These are phyloP conservation scores for Penicillium waksmanii DNA, from an alignment of 495 filamentous ascomycete genomes.

Conservation along the genomic window DNA sequence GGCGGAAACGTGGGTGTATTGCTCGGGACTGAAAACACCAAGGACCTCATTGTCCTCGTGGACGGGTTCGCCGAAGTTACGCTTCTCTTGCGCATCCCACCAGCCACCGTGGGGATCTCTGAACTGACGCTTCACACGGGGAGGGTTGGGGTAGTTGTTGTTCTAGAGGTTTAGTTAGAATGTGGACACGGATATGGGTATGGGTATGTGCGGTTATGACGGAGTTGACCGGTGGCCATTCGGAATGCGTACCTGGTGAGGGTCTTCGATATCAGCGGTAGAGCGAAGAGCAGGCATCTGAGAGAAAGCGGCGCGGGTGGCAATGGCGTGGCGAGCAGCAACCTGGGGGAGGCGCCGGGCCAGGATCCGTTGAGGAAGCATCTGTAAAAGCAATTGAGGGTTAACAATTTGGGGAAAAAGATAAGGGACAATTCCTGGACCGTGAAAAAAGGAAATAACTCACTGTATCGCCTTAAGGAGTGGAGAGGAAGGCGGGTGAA, in stretches of 20 bases:
- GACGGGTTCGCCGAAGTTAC: constrained; percentile 92
- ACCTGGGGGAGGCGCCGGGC: constrained; percentile 51
- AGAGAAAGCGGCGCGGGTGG: constrained; percentile 57
- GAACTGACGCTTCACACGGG: constrained; percentile 76
- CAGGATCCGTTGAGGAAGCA: constrained; percentile 67
- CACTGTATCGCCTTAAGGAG: constrained; percentile 37
- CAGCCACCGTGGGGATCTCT: constrained; percentile 93
- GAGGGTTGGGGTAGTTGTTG: constrained; percentile 89
- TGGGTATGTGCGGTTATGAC: not conserved
- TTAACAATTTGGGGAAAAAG: constrained; percentile 19
- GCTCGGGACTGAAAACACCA: constrained; percentile 85
- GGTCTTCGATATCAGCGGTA: constrained; percentile 67
- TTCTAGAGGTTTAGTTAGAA: constrained; percentile 61
- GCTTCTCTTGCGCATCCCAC: constrained; percentile 97
- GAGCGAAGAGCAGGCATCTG: constrained; percentile 55
- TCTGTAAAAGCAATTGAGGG: constrained; percentile 47
- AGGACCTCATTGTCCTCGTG: constrained; percentile 98
- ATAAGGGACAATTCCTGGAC: not conserved
- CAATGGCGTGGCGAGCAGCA: constrained; percentile 49
- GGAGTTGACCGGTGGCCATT: not conserved
- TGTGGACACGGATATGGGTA: not conserved
- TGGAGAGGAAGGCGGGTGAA: constrained; percentile 34
- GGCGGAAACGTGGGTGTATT: constrained; percentile 82
- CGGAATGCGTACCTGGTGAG: constrained; percentile 63
- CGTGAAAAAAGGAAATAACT: constrained; percentile 13